These are phyloP conservation scores for Aspergillus sp. DNA, from an alignment of 2,329 filamentous ascomycete genomes.

Conservation along the genomic window DNA sequence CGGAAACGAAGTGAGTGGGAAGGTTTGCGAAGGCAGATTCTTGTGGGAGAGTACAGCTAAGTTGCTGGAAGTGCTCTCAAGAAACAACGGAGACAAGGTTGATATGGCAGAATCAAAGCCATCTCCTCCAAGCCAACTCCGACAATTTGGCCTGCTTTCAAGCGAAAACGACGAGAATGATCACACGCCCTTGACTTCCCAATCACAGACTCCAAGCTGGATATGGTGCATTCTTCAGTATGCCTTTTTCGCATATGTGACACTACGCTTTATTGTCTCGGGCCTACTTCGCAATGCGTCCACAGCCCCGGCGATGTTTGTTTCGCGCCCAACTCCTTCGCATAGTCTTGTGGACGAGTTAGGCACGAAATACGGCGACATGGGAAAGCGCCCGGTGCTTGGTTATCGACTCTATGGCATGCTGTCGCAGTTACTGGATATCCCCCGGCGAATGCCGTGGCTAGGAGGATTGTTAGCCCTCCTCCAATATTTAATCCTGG, in stretches of 20 bases:
- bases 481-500: constrained; percentile 70
- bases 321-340: constrained; percentile 25
- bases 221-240: constrained; percentile 56
- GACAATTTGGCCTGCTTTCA: constrained; percentile 58
- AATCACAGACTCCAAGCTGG: constrained; percentile 38
- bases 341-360: constrained; percentile 29
- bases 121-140: constrained; percentile 46
- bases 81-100: constrained; percentile 18
- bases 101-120: constrained; percentile 32
- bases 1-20: constrained; percentile 76
- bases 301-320: constrained; percentile 52
- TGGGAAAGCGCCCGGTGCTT: constrained; percentile 62
- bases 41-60: constrained; percentile 83
- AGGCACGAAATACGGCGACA: constrained; percentile 29
- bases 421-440: constrained; percentile 68
- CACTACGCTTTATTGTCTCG: constrained; percentile 64
- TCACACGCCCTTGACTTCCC: constrained; percentile 29
- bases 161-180: constrained; percentile 27
- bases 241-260: constrained; percentile 55
- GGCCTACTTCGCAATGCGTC: constrained; percentile 68
- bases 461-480: constrained; percentile 73
- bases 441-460: constrained; percentile 88
- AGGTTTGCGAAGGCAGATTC: constrained; percentile 82
- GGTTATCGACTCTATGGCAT: constrained; percentile 77
- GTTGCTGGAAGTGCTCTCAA: constrained; percentile 53